These are phyloP conservation scores for Coemansia sp. DNA, from an alignment of 192 early-diverging fungal genomes.

Conservation along the genomic window DNA sequence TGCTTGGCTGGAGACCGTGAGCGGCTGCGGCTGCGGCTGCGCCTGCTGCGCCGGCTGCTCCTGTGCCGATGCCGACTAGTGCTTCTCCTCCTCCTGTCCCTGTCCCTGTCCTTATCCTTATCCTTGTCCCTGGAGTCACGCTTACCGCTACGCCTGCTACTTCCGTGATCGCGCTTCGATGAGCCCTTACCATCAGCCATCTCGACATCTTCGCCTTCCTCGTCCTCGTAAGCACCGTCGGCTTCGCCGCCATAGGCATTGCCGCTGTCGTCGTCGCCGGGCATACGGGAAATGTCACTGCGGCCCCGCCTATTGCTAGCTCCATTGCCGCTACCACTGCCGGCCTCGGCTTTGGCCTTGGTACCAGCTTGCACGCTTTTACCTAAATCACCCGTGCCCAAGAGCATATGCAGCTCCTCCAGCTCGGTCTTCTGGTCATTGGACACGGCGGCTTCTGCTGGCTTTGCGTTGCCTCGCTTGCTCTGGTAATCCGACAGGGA, in stretches of 20 bases:
- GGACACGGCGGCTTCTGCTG: slow-evolving; percentile 13
- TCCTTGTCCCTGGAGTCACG: slow-evolving; percentile 8
- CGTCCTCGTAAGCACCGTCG: slow-evolving; percentile 5
- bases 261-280: slow-evolving; percentile 21
- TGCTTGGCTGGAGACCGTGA: slow-evolving; percentile 1
- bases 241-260: not conserved
- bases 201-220: slow-evolving; percentile 35
- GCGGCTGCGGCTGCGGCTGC: slow-evolving; percentile 13
- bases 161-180: slow-evolving; percentile 8
- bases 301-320: not conserved
- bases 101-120: not conserved
- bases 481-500: slow-evolving; percentile 57
- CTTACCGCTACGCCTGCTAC: slow-evolving; percentile 22
- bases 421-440: slow-evolving; percentile 51
- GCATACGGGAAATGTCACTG: slow-evolving; percentile 32
- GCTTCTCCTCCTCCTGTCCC: slow-evolving; percentile 11
- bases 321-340: not conserved
- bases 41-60: slow-evolving; percentile 26
- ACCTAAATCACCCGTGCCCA: slow-evolving; percentile 32
- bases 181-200: slow-evolving; percentile 2
- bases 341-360: not conserved
- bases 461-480: slow-evolving; percentile 41
- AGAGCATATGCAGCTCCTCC: slow-evolving; percentile 56
- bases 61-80: slow-evolving; percentile 19
- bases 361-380: not conserved